Evolutionary conservation across 345 rosid species (phyloP).

Genomic region (Jatropha curcas): DNA sequence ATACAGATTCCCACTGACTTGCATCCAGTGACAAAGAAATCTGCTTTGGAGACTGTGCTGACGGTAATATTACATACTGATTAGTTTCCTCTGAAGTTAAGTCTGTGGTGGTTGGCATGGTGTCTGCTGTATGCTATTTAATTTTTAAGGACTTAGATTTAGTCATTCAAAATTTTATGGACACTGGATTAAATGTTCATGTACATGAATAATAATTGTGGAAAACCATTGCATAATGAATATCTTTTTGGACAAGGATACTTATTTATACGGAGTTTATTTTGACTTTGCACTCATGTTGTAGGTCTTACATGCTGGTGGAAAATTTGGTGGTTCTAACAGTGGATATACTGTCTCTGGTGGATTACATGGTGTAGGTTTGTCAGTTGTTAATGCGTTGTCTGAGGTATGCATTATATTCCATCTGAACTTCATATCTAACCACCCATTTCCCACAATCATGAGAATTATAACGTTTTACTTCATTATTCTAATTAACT

Average conservation of each 20-base stretch:
- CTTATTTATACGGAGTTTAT: neutral
- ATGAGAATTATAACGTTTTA: neutral
- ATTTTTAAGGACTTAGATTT: neutral
- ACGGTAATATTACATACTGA: conserved; percentile 58
- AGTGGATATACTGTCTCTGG: conserved; percentile 98
- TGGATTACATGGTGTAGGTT: conserved; percentile 96
- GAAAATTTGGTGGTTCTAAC: conserved; percentile 95
- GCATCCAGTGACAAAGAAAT: conserved; percentile 92
- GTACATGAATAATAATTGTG: neutral
- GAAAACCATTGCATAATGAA: neutral
- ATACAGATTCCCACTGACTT: conserved; percentile 95
- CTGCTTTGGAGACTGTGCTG: conserved; percentile 92
- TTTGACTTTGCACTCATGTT: neutral
- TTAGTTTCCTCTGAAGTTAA: conserved; percentile 13
- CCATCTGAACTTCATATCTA: neutral
- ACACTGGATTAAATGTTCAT: neutral
- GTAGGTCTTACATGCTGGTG: conserved; percentile 97
- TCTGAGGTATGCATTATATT: conserved; percentile 66
- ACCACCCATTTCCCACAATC: neutral
- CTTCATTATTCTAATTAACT: neutral
- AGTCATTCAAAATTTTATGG: neutral
- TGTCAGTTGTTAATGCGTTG: conserved; percentile 96
- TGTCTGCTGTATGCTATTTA: conserved; percentile 12
- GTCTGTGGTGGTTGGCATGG: conserved; percentile 10
- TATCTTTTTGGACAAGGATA: neutral